Base-by-base conservation (phyloP, 1,284 basidiomycete genomes). In the Bondarzewia mesenterica region DNA sequence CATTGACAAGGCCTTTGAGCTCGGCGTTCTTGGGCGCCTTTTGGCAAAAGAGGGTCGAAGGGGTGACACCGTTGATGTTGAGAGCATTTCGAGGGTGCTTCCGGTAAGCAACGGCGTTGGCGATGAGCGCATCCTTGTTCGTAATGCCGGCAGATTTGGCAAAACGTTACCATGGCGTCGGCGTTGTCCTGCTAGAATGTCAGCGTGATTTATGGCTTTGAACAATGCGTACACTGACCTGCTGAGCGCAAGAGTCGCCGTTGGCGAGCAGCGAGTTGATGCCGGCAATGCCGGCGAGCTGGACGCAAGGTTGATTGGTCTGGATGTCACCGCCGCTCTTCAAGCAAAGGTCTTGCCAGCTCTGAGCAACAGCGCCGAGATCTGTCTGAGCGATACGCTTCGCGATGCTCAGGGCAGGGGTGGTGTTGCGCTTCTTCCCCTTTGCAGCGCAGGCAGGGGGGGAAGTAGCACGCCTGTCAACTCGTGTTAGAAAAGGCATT, bases 31-130 rank as follows among this genome's bases (percentile, higher is more conserved):
- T 67, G 21, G 75, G 74, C 1, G 72, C 66, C 51, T 66, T 73
- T 59, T 72, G 71, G 58, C 76, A 77, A 59, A 74, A 76, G n/a
- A 67, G 64, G 18, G 68, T 70, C 15, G 70, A 69, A 2, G 71
- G 72, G 42, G 67, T 53, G 26, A 68, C 51, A 20, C 68, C 70
- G 22, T 63, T 56, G 32, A 72, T 61, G 39, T 67, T 57, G 18
- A 72, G 58, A 1, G 71, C 64, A 50, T 71, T 67, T 29, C 73
- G 65, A 2, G 72, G 60, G 50, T 73, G 67, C 47, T 62, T 52
- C 18, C 68, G 63, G 55, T 72, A 75, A 10, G 58, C 58, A 29
- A 72, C 52, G 10, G 72, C 73, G 36, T 69, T 65, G 12, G 65
- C 60, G 51, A 74, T 70, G 50, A 75, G 59, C 2, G 61, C 67